Evolutionary conservation across 2,329 filamentous ascomycete genomes (phyloP), one percentile per base, ranked within the genome.

Genomic region (Aspergillus oerlinghausenensis): DNA sequence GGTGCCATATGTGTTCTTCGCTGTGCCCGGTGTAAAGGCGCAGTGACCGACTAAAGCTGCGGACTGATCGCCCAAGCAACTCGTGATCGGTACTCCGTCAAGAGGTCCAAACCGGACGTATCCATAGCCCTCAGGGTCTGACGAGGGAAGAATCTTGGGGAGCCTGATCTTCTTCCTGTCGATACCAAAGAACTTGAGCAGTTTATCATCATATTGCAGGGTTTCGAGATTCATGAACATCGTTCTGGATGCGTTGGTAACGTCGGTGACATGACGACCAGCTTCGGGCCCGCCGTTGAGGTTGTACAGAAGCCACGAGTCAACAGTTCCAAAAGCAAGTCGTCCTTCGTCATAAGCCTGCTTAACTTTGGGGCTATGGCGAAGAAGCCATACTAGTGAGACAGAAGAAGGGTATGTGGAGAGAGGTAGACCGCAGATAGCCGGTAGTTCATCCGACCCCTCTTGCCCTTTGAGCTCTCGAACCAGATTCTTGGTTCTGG

Each of bases 221-320:
- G 87, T 92, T 65, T 86, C 82, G 54, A 96, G 80, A 75, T 96
- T 91, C 88, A 96, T 92, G 74, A 96, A 94, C 91, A 96, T 95
- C 59, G 92, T 96, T 68, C 92, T 82, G 53, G 89, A 93, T 21
- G 92, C 92, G 71, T 96, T 96, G 59, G 89, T 91, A 50, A 88
- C 85, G 72, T 96, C 92, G 0, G 92, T 94, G 56, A 96, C 90
- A 69, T 90, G 87, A 47, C 92, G 75, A 55, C 87, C 83, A 52
- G 82, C 84, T 57, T 84, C 80, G 32, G 78, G 80, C 51, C 88
- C 87, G 56, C 89, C 90, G 67, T 95, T 79, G 51, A 96, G 82
- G 65, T 87, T 86, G 77, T 90, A 96, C 54, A 96, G 83, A 56
- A 96, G 80, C 92, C 92, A 96, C 1, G 88, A 84, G 73, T 96